A percentile compares a stretch with the other conserved stretches of the same genome.
Conservation (phyloP, 257 asterid genomes). For the Parsonsia alboflavescens region DNA sequence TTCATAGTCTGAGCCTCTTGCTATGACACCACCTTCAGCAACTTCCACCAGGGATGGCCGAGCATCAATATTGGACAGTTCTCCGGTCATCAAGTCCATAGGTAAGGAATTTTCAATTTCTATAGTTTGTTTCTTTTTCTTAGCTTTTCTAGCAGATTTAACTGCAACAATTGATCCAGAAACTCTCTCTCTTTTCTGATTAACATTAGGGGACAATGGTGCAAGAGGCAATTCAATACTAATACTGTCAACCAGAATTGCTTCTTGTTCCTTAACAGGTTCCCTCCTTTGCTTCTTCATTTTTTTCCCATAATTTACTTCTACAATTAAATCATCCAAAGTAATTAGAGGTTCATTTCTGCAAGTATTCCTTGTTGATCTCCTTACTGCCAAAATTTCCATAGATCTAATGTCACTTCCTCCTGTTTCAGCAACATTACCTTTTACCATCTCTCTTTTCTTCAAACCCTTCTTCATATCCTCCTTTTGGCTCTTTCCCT, state of each 20-base stretch:
- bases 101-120: constrained; percentile 25
- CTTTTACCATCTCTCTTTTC: constrained; percentile 8
- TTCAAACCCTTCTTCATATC: constrained; percentile 17
- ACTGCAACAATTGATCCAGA: constrained; percentile 10
- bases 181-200: constrained; percentile 16
- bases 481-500: constrained; percentile 15
- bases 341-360: constrained; percentile 12
- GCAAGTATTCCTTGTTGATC: constrained; percentile 39
- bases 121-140: constrained; percentile 16
- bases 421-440: constrained; percentile 19
- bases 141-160: constrained; percentile 18
- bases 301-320: constrained; percentile 18
- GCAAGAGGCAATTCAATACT: constrained; percentile 11
- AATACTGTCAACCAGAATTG: constrained; percentile 8
- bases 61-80: constrained; percentile 17
- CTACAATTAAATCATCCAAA: constrained; percentile 18
- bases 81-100: constrained; percentile 15
- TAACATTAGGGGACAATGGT: constrained; percentile 18
- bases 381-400: constrained; percentile 21
- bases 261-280: constrained; percentile 19
- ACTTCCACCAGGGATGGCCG: constrained; percentile 25
- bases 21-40: constrained; percentile 17
- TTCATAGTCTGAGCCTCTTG: constrained; percentile 3
- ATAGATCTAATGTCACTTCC: constrained; percentile 6
- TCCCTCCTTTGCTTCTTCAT: constrained; percentile 20